Base-by-base conservation (phyloP, 139 green algal species). In the Edaphochlamys debaryana region DNA sequence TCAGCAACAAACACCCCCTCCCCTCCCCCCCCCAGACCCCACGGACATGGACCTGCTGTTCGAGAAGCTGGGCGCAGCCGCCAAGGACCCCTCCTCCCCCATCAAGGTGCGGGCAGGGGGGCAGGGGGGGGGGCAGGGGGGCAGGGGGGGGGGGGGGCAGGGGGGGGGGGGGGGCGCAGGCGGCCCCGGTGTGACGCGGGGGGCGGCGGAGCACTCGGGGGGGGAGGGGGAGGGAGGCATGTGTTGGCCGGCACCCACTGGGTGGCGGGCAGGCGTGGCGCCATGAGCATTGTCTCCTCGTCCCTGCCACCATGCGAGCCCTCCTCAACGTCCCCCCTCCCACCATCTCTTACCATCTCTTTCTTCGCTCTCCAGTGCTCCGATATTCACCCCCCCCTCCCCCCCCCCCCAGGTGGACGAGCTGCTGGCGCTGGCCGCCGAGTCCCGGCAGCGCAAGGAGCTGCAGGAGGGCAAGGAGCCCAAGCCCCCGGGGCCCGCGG, bases 21-120 rank as follows among this genome's bases (percentile, higher is more conserved):
- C 27, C 48, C 45, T 54, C 37, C 30, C 11, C 29, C 38, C 36
- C n/a, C 3, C 77, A 83, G 77, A 66, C 32, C 79, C 90, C 7
- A 87, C 90, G 71, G 67, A 88, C 38, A 48, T 93, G 60, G 85
- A 89, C 40, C 29, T 81, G 27, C 63, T 82, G 48, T 75, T 82
- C 37, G 22, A 66, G 32, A 86, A 86, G 68, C 79, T 86, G 40
- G 69, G 69, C 11, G 56, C 38, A 3, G 69, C 56, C 25, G 79
- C 64, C 36, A 32, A 62, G 63, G 69, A 56, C 48, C 54, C 42
- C 42, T 50, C 37, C 32, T 29, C 40, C 3, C 42, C 63, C 30
- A 76, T 82, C 52, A 72, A 75, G 42, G 42, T 79, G 56, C 34
- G 15, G 23, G 60, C 66, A 25, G 48, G 48, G 15, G 2, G 63